Base-by-base conservation (phyloP, 2,329 filamentous ascomycete genomes). In the Phaeoacremonium minimum region DNA sequence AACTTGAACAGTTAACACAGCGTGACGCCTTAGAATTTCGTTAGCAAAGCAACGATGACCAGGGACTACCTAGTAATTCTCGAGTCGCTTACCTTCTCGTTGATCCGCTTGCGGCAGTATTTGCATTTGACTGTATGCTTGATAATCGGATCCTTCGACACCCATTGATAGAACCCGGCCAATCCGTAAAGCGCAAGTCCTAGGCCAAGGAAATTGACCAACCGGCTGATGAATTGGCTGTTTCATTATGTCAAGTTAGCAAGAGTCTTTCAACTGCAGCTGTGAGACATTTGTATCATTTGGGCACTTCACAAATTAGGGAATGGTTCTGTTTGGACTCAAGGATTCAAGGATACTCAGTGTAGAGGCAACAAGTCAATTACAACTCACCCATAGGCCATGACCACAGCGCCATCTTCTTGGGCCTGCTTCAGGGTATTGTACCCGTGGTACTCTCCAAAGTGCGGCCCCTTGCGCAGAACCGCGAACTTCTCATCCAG, bases 401-500 rank as follows among this genome's bases (percentile, higher is more conserved):
- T 69, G 15, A 87, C 75, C 1, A 87, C 74, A 2, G 84, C 84
- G 2, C 83, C 84, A 46, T 88, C 84, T 5, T 77, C 73, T 42
- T 81, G 70, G 3, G 84, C 85, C 51, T 84, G 79, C 30, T 75
- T 63, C 6, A 85, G 63, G 2, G 85, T 88, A 49, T 84, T 87
- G 59, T 88, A 88, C 4, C 79, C 78, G 14, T 60, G 55, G 4
- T 67, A 60, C 2, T 63, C 50, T 17, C 63, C 61, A 45, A 70
- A 78, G 40, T 74, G 66, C 4, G 75, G 71, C 0, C 83, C 83
- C 0, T 63, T 52, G 26, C 66, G 70, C 18, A 87, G 58, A 6
- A 86, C 74, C 0, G 82, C 76, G 54, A 88, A 88, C 56, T 86
- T 86, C 60, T 86, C 77, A 50, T 85, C 80, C 50, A 88, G 71